Evolutionary conservation across 352 stramenopile species (phyloP).

Genomic region (Phytophthora cactorum): DNA sequence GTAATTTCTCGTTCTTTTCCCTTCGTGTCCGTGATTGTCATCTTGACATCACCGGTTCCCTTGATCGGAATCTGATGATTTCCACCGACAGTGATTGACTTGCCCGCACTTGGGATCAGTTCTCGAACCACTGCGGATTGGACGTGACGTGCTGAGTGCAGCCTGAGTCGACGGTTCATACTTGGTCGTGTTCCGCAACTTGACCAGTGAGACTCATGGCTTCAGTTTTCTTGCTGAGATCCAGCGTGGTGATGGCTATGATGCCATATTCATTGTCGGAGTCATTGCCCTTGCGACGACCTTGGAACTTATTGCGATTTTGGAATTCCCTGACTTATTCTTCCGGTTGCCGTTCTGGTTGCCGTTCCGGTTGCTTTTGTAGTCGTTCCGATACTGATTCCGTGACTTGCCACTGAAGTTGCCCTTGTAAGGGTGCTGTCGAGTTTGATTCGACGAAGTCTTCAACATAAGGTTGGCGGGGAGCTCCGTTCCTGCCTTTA

Average conservation of each 20-base stretch:
- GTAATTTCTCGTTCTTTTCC: conserved; percentile 4
- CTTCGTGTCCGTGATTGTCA: conserved; percentile 29
- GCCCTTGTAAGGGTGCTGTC: conserved; percentile 3
- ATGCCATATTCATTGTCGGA: conserved; percentile 5
- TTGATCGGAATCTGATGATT: conserved; percentile 12
- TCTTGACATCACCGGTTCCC: conserved; percentile 13
- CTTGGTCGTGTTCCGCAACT: background rate
- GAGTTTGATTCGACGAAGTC: background rate
- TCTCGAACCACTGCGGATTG: conserved; percentile 14
- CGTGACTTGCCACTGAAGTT: background rate
- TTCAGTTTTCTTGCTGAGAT: background rate
- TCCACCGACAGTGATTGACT: conserved; percentile 20
- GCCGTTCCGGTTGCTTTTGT: background rate
- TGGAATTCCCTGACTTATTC: no score
- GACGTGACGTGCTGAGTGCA: conserved; percentile 11
- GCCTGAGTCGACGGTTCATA: conserved; percentile 21
- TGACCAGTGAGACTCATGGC: conserved; percentile 1
- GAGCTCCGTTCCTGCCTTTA: conserved; percentile 21
- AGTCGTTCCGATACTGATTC: background rate
- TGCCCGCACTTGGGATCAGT: background rate
- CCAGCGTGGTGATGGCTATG: conserved; percentile 11
- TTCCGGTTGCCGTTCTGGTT: background rate
- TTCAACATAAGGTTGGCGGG: conserved; percentile 19
- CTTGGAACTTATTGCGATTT: conserved; percentile 12
- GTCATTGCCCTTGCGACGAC: background rate